Base-by-base conservation (phyloP, 768 basidiomycete species). In the Serpula lacrymans region DNA sequence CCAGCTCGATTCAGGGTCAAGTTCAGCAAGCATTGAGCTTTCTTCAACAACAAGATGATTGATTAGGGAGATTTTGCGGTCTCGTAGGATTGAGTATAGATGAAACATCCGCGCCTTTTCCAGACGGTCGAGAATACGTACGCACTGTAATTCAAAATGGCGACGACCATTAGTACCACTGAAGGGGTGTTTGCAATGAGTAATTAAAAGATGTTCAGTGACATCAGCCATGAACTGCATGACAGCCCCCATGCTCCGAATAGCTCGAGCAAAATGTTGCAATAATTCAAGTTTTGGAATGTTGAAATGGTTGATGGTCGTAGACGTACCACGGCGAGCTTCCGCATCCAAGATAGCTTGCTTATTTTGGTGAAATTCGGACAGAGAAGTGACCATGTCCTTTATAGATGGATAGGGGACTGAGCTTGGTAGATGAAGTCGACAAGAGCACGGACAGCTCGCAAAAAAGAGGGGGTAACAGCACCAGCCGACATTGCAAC, bases 281-380 rank as follows among this genome's bases (percentile, higher is more conserved):
- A 68, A 41, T 16, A 65, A 52, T 37, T 69, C 65, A 7, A 71
- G 59, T 47, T 74, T 73, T 2, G 66, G 70, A 28, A 73, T 71
- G 16, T 60, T n/a, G n/a, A n/a, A n/a, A n/a, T n/a, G n/a, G n/a
- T n/a, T n/a, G n/a, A n/a, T n/a, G n/a, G n/a, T n/a, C n/a, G n/a
- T n/a, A n/a, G n/a, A n/a, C n/a, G n/a, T n/a, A n/a, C n/a, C n/a
- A n/a, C n/a, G n/a, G n/a, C n/a, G n/a, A n/a, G n/a, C n/a, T n/a
- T n/a, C n/a, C n/a, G n/a, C n/a, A n/a, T n/a, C n/a, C n/a, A n/a
- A n/a, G 23, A 71, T 62, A 7, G 48, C 42, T 1, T 56, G 25
- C 37, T 71, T 71, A 53, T 59, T 36, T 4, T 40, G 1, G 30
- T 70, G 68, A 30, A 70, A 70, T 14, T 53, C 42, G 4, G 16